Evolutionary conservation across 306 rosid species (phyloP), one percentile per base, ranked within the genome.

Genomic region (peach (Prunus persica)): DNA sequence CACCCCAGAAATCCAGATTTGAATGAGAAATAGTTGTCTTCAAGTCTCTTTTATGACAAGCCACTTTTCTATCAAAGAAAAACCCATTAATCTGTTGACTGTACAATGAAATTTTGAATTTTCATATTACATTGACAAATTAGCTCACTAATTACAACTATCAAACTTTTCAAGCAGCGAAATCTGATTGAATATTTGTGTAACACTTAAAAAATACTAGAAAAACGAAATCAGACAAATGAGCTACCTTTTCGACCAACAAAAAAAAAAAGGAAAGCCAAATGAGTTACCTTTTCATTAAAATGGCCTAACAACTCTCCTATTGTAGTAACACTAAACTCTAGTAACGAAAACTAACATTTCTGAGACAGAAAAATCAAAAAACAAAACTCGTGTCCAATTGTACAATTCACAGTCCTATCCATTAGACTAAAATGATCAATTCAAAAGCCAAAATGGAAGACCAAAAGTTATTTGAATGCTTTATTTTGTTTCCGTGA

Each of bases 61-160:
- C 72, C 71, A 69, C 78, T 75, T 18, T 7, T 50, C 70, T 18
- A 61, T 25, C 32, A 16, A 73, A 50, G 18, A 69, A 57, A 77
- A 47, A 2, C 9, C 6, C 16, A 70, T 61, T 18, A 28, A 18
- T 60, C 25, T 60, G 65, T 60, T 5, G n/a, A 13, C n/a, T 25
- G 28, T 60, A 60, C 2, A 24, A 13, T 25, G 38, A 13, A 24
- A 24, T 11, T 60, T 60, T 56, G 19, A 8, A 18, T 54, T 10
- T 56, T 56, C 62, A 56, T 20, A 10, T 56, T 20, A 56, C 15
- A 20, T 20, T 20, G 6, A 30, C 18, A 52, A 55, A 30, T 27
- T 30, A 52, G 12, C 25, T n/a, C 9, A 57, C 20, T 24, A 2
- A 68, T 16, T 46, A 8, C 13, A 47, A 55, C 58, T 11, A 22